Conservation (phyloP, 495 filamentous ascomycete species). For the Xylaria castorea region DNA sequence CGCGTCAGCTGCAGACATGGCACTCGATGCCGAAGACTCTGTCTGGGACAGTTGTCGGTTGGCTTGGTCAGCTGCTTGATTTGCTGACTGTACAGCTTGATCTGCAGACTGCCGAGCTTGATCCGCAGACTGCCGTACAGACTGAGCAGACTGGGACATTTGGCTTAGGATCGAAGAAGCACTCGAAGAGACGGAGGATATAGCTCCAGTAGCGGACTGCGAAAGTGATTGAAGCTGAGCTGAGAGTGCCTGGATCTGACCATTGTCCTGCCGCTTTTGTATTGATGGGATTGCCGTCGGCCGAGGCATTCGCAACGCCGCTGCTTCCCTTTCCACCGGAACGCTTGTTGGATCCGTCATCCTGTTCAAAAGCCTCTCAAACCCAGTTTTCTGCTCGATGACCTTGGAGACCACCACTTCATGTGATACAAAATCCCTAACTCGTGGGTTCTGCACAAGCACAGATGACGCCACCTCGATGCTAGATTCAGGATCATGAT, state of each 20-base stretch:
- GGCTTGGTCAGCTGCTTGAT: slow-evolving; percentile 47
- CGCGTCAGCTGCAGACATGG: slow-evolving; percentile 37
- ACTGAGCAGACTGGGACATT: slow-evolving; percentile 40
- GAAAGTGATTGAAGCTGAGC: slow-evolving; percentile 44
- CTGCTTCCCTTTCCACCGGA: slow-evolving; percentile 31
- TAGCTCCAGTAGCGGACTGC: slow-evolving; percentile 45
- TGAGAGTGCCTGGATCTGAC: slow-evolving; percentile 50
- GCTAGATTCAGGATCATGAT: slow-evolving; percentile 27
- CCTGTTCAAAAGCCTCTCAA: slow-evolving; percentile 26
- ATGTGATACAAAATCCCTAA: neutral
- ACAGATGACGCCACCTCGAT: neutral
- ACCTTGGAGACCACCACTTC: slow-evolving; percentile 7
- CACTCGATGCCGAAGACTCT: slow-evolving; percentile 42
- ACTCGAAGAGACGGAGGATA: slow-evolving; percentile 42
- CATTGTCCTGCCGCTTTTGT: slow-evolving; percentile 47
- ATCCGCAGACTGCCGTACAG: slow-evolving; percentile 38
- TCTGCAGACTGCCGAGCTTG: slow-evolving; percentile 40
- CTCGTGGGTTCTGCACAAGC: neutral
- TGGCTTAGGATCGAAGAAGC: slow-evolving; percentile 40
- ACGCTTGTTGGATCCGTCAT: slow-evolving; percentile 27
- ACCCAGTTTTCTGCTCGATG: slow-evolving; percentile 15
- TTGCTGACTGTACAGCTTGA: slow-evolving; percentile 37
- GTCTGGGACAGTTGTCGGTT: slow-evolving; percentile 47
- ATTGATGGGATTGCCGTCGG: slow-evolving; percentile 31
- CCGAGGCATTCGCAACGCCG: slow-evolving; percentile 29